Conservation (phyloP, 1,284 basidiomycete genomes). For the Hymenochaete sp. region DNA sequence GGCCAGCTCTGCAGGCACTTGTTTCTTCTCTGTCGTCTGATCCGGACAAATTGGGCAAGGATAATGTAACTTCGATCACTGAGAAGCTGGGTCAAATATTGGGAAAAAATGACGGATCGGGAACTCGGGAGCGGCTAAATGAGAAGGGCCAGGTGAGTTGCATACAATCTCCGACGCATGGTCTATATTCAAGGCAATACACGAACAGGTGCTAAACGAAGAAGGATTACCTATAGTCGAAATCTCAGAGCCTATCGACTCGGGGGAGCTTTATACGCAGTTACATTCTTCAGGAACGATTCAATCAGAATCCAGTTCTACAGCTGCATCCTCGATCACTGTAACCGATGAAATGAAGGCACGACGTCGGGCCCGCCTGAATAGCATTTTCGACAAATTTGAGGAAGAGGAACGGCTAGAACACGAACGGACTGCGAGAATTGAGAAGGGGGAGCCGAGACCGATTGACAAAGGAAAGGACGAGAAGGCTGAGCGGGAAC, state of each 20-base stretch:
- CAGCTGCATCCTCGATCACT: conserved; percentile 39
- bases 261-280: background rate
- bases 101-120: conserved; percentile 36
- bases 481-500: conserved; percentile 44
- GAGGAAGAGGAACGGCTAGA: conserved; percentile 45
- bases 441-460: no score
- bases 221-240: conserved; percentile 73
- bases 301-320: conserved; percentile 29
- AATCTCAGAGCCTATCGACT: conserved; percentile 49
- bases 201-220: conserved; percentile 53
- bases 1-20: conserved; percentile 46
- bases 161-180: background rate
- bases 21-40: no score
- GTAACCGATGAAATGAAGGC: conserved; percentile 39
- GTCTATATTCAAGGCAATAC: conserved; percentile 18
- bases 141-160: conserved; percentile 55
- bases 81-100: conserved; percentile 53
- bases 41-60: no score
- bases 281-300: conserved; percentile 14
- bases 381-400: conserved; percentile 56
- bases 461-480: conserved; percentile 32
- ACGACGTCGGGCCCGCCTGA: conserved; percentile 38
- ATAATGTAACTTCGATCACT: no score
- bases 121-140: conserved; percentile 35
- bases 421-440: conserved; percentile 42